phyloP scores from a whole-genome alignment of 2,329 filamentous ascomycete species.

The Apiospora saccharicola region DNA sequence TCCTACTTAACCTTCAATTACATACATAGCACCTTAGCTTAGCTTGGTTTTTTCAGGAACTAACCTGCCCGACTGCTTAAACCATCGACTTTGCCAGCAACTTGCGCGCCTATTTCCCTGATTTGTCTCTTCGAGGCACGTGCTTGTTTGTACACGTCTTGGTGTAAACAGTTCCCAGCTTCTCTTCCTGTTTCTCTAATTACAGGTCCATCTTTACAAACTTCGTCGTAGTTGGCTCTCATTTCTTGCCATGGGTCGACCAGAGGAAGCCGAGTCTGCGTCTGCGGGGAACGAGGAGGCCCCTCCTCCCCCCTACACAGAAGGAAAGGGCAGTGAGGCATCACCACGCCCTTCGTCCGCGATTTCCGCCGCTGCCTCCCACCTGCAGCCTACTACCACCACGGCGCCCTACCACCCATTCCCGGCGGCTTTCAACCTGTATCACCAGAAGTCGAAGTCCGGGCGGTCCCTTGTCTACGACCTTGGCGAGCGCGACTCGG shows the following conservation, averaged over 20 bases:
- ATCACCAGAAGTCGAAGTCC: conserved; percentile 33
- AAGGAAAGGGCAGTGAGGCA: not conserved
- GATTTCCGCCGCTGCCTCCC: not conserved
- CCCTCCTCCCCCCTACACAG: conserved; percentile 27
- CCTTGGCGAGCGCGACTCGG: conserved; percentile 43
- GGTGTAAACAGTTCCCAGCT: not conserved
- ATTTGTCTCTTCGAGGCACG: conserved; percentile 12
- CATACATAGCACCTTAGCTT: not conserved
- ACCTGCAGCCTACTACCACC: not conserved
- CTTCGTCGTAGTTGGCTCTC: no score
- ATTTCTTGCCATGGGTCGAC: conserved; percentile 25
- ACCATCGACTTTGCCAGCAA: not conserved
- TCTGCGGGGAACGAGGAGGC: conserved; percentile 24
- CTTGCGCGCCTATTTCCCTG: not conserved
- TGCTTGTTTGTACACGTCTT: not conserved
- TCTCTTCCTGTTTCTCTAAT: not conserved
- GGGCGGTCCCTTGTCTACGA: conserved; percentile 30
- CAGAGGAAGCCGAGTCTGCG: conserved; percentile 25
- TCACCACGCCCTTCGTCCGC: conserved; percentile 2
- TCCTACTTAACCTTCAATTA: not conserved
- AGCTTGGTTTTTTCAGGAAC: conserved; percentile 9
- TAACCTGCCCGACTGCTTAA: conserved; percentile 8
- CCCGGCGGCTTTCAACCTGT: conserved; percentile 44
- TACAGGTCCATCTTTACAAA: not conserved
- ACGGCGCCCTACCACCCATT: conserved; percentile 37